Evolutionary conservation across 495 filamentous ascomycete genomes (phyloP).

Genomic region (Tirmania nivea): DNA sequence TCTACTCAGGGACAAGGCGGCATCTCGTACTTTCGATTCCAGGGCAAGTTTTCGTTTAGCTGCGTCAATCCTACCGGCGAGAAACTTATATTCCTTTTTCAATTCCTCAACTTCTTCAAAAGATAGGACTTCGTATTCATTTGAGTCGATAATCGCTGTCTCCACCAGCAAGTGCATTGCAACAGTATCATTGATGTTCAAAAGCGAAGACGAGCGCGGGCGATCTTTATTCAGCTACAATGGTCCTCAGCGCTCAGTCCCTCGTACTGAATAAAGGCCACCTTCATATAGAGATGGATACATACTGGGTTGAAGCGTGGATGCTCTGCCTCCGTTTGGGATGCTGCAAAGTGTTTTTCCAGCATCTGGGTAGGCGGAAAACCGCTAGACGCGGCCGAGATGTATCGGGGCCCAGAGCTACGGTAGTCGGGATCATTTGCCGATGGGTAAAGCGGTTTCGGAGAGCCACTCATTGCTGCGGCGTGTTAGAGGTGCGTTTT

Average conservation of each 20-base stretch:
- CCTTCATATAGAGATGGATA: constrained; percentile 1
- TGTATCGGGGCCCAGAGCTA: not conserved
- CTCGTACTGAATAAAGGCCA: not conserved
- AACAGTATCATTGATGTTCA: constrained; percentile 18
- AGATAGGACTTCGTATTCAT: constrained; percentile 61
- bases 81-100: constrained; percentile 56
- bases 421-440: constrained; percentile 11
- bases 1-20: constrained; percentile 61
- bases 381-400: no score
- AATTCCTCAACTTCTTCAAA: constrained; percentile 75
- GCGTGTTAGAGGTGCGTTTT: no score
- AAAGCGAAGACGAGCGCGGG: constrained; percentile 13
- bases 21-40: constrained; percentile 84
- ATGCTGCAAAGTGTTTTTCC: constrained; percentile 14
- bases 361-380: constrained; percentile 12
- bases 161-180: constrained; percentile 70
- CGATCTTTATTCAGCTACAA: constrained; percentile 13
- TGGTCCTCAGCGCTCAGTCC: not conserved
- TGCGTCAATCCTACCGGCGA: constrained; percentile 55
- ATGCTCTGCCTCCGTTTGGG: constrained; percentile 11
- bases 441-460: constrained; percentile 12
- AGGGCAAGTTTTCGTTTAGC: constrained; percentile 65
- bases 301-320: constrained; percentile 18
- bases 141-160: constrained; percentile 74
- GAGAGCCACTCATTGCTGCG: constrained; percentile 1